phyloP scores from a whole-genome alignment of 2,329 filamentous ascomycete species.

The Microsporum audouinii region DNA sequence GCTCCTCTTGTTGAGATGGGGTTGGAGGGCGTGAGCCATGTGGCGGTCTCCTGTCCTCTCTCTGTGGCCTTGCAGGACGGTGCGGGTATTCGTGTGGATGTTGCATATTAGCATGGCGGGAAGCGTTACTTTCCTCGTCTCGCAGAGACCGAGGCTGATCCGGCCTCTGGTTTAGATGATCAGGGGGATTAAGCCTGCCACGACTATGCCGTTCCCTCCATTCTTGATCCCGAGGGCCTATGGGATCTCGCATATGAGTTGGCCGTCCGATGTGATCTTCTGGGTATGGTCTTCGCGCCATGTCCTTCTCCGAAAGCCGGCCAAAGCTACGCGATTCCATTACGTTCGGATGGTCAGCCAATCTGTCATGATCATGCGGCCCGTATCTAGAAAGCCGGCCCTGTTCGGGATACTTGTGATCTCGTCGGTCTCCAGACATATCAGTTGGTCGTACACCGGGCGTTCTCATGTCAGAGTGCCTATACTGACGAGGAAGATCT shows the following conservation, averaged over 20 bases:
- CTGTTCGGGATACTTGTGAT: conserved; percentile 28
- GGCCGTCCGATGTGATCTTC: conserved; percentile 33
- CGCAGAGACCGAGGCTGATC: conserved; percentile 8
- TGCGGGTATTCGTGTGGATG: conserved; percentile 8
- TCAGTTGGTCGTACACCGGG: conserved; percentile 30
- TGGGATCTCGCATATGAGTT: conserved; percentile 24
- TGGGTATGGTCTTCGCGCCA: conserved; percentile 21
- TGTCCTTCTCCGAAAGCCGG: conserved; percentile 20
- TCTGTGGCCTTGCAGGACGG: conserved; percentile 10
- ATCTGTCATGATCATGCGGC: conserved; percentile 27
- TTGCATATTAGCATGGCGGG: conserved; percentile 4
- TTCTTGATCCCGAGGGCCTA: conserved; percentile 26
- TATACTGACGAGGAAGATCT: conserved; percentile 24
- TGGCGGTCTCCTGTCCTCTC: conserved; percentile 15
- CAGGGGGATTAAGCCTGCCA: conserved; percentile 21
- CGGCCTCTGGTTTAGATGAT: conserved; percentile 18
- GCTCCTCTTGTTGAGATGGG: conserved; percentile 13
- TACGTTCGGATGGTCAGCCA: background rate
- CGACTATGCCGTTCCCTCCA: conserved; percentile 28
- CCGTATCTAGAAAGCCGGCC: conserved; percentile 26
- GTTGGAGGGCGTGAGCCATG: conserved; percentile 15
- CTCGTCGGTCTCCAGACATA: conserved; percentile 28
- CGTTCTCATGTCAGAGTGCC: conserved; percentile 25
- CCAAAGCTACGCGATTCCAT: background rate
- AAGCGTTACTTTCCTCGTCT: conserved; percentile 7